phyloP scores from a whole-genome alignment of 169 alveolate genomes.

The Babesia ovis region DNA sequence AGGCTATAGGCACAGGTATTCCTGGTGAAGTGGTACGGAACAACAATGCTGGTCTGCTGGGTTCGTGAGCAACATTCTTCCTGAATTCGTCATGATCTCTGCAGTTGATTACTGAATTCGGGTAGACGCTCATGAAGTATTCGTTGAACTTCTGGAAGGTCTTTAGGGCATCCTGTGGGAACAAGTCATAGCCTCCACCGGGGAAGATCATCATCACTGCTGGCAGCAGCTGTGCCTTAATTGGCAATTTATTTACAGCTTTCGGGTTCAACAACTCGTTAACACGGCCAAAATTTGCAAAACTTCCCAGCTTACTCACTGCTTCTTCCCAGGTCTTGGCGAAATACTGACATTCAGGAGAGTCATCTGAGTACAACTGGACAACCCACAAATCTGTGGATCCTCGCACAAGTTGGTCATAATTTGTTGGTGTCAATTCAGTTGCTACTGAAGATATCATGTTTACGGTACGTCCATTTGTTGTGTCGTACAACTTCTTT shows the following conservation, averaged over 20 bases:
- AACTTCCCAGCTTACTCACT: slow-evolving; percentile 23
- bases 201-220: slow-evolving; percentile 56
- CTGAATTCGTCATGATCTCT: slow-evolving; percentile 24
- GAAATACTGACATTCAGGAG: slow-evolving; percentile 37
- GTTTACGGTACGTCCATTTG: slow-evolving; percentile 58
- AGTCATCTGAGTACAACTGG: slow-evolving; percentile 63
- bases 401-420: slow-evolving; percentile 31
- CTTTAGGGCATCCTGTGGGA: slow-evolving; percentile 30
- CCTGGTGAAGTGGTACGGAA: slow-evolving; percentile 5
- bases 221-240: slow-evolving; percentile 48
- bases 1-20: slow-evolving; percentile 3
- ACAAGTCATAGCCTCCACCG: slow-evolving; percentile 45
- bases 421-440: slow-evolving; percentile 37
- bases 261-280: slow-evolving; percentile 29
- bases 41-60: slow-evolving; percentile 18
- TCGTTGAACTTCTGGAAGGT: slow-evolving; percentile 9
- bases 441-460: slow-evolving; percentile 55
- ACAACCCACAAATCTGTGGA: slow-evolving; percentile 61
- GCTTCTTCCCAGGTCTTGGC: slow-evolving; percentile 59
- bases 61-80: background rate
- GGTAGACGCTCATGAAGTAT: slow-evolving; percentile 12
- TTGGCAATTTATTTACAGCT: slow-evolving; percentile 32
- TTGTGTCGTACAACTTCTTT: slow-evolving; percentile 51
- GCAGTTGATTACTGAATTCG: background rate
- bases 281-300: slow-evolving; percentile 60